Percentiles rank a stretch among this genome's conserved stretches.
Evolutionary conservation across 202 grass and related monocot genomes (phyloP).

Genomic region (Setaria italica): DNA sequence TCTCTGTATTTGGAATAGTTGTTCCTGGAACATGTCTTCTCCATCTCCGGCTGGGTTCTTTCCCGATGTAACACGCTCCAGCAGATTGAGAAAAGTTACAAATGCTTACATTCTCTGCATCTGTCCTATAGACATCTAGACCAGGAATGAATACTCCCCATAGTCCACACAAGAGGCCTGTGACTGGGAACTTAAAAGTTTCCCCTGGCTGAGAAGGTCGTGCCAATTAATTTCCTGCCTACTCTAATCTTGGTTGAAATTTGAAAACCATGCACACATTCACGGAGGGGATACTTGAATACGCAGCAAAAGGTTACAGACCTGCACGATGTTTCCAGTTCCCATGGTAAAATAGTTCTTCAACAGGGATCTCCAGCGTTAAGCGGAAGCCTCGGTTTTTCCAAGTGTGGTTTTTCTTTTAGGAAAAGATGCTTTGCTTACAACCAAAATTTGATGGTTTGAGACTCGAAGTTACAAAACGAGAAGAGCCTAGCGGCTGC

Average conservation of each 20-base stretch:
- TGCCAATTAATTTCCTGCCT: constrained; percentile 9
- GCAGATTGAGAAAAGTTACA: not conserved
- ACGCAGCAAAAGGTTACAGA: not conserved
- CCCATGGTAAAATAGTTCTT: not conserved
- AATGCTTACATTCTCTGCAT: not conserved
- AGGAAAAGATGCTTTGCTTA: not conserved
- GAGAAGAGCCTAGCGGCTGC: not conserved
- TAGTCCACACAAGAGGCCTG: constrained; percentile 27
- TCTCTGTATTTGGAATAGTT: not conserved
- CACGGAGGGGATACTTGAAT: not conserved
- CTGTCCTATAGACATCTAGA: not conserved
- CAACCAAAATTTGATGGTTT: not conserved
- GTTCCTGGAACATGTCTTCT: not conserved
- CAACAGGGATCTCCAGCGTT: not conserved
- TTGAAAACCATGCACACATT: not conserved
- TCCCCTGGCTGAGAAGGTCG: not conserved
- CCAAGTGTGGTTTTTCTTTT: not conserved
- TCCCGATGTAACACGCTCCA: not conserved
- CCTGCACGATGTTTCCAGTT: not conserved
- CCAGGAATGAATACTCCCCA: constrained; percentile 29
- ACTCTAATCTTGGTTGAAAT: not conserved
- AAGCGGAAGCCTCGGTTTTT: not conserved
- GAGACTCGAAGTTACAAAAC: constrained; percentile 25
- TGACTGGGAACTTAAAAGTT: constrained; percentile 15
- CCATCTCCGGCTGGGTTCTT: not conserved